phyloP scores from a whole-genome alignment of 2,329 filamentous ascomycete species.

The Aspergillus sp. region DNA sequence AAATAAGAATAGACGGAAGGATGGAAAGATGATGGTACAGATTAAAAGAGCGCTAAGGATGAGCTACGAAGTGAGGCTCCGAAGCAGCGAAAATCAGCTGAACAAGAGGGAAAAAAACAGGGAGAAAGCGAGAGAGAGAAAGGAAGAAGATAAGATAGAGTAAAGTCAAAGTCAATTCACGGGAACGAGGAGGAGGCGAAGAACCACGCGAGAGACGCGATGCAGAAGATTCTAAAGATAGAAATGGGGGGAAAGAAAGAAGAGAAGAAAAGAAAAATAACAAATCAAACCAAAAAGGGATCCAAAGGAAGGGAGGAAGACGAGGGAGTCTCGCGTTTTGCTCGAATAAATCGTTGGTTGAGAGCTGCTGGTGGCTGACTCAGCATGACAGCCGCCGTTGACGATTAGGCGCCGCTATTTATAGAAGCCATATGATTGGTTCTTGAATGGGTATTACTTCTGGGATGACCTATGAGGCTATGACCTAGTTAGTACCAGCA shows the following conservation, averaged over 20 bases:
- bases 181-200: constrained; percentile 1
- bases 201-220: constrained; percentile 4
- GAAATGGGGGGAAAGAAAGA: constrained; percentile 6
- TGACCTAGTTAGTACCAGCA: too few species aligned
- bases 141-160: constrained; percentile 6
- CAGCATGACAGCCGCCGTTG: too few species aligned
- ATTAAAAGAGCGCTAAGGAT: not conserved
- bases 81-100: not conserved
- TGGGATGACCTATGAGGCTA: too few species aligned
- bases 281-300: not conserved
- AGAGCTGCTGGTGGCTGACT: too few species aligned
- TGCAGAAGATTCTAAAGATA: constrained; percentile 32
- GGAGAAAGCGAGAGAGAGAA: not conserved
- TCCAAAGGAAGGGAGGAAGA: too few species aligned
- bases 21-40: constrained; percentile 1
- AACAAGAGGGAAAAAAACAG: not conserved
- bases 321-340: too few species aligned
- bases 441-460: too few species aligned
- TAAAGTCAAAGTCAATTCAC: constrained; percentile 9
- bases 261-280: not conserved
- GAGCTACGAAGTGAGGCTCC: not conserved
- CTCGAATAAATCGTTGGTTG: too few species aligned
- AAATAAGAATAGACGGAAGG: constrained; percentile 3
- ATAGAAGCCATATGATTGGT: too few species aligned
- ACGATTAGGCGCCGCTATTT: too few species aligned